Evolutionary conservation across 2,329 filamentous ascomycete species (phyloP), one percentile per base, ranked within the genome.

Genomic region (Cercospora sp.): DNA sequence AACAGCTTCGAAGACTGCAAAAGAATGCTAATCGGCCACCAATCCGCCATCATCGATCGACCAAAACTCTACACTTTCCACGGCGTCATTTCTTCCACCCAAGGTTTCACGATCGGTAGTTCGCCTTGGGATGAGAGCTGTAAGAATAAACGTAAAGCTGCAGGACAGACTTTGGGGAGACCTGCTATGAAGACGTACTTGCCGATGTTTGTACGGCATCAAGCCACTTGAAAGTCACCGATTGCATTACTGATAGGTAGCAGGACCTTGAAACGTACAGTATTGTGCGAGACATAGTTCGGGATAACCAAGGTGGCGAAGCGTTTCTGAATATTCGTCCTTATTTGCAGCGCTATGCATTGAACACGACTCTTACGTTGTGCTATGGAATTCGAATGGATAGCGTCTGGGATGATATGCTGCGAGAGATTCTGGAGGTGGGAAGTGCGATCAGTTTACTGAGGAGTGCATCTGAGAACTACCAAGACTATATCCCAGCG

Each of bases 331-430:
- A 85, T 70, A 78, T 85, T 2, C 77, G 84, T 5, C 83, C 83
- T 0, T 86, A 86, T 67, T 82, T 86, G 33, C 84, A 86, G 69
- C 78, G 84, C 13, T 86, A 82, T 73, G 84, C 84, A 0, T 77
- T 86, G 8, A 86, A 86, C 74, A 86, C 84, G 0, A 86, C 84
- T 0, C 75, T 87, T 18, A 87, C 84, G 0, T 79, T 86, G 0
- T 86, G 83, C 72, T 86, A 86, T 62, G 84, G 84, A 0, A 85
- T 86, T 45, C 81, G 84, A 1, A 86, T 87, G 84, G 84, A 86
- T 71, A 80, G 77, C 5, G 82, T 85, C 0, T 85, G 84, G 69
- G 85, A 86, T 63, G 79, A 80, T 1, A 76, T 86, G 58, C 75
- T 86, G 8, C 79, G 83, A 3, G 84, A 86, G 73, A 85, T 87